A percentile compares a stretch with the other conserved stretches of the same genome.
These are phyloP conservation scores for Ramularia endophylla DNA, from an alignment of 2,329 filamentous ascomycete genomes.

Conservation along the genomic window DNA sequence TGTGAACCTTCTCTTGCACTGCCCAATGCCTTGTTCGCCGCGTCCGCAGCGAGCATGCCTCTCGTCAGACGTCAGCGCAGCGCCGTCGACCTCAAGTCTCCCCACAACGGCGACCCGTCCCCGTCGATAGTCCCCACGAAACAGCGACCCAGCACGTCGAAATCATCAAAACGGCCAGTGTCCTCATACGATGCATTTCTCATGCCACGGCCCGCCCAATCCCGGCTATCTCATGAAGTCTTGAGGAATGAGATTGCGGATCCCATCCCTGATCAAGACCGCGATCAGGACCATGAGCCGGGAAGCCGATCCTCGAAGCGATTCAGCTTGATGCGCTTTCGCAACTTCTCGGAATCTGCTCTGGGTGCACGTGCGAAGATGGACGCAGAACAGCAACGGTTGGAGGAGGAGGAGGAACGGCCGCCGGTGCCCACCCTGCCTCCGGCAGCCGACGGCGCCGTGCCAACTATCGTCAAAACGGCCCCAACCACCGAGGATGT, in stretches of 20 bases:
- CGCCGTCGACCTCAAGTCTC: slow-evolving; percentile 1
- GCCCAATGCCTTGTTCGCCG: no score
- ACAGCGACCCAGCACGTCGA: slow-evolving; percentile 10
- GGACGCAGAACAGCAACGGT: slow-evolving; percentile 47
- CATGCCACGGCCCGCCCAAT: slow-evolving; percentile 12
- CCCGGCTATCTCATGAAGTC: slow-evolving; percentile 23
- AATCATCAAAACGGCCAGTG: no score
- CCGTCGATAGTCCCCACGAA: neutral
- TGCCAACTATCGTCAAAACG: slow-evolving; percentile 79
- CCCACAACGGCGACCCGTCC: neutral
- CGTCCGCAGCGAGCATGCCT: neutral
- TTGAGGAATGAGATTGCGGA: slow-evolving; percentile 20
- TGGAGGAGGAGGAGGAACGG: slow-evolving; percentile 49
- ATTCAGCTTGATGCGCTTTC: slow-evolving; percentile 70
- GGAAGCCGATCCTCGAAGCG: slow-evolving; percentile 38
- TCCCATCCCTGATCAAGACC: slow-evolving; percentile 6
- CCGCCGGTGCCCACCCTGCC: slow-evolving; percentile 40
- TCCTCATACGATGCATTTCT: slow-evolving; percentile 12
- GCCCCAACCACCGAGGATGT: slow-evolving; percentile 62
- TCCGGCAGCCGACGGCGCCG: slow-evolving; percentile 27
- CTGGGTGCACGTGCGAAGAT: slow-evolving; percentile 69
- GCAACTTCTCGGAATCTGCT: slow-evolving; percentile 90
- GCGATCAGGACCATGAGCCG: slow-evolving; percentile 10
- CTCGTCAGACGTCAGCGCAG: slow-evolving; percentile 1
- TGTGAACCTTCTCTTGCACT: no score